Evolutionary conservation across 805 yeast genomes (phyloP).

Genomic region (Brettanomyces bruxellensis): DNA sequence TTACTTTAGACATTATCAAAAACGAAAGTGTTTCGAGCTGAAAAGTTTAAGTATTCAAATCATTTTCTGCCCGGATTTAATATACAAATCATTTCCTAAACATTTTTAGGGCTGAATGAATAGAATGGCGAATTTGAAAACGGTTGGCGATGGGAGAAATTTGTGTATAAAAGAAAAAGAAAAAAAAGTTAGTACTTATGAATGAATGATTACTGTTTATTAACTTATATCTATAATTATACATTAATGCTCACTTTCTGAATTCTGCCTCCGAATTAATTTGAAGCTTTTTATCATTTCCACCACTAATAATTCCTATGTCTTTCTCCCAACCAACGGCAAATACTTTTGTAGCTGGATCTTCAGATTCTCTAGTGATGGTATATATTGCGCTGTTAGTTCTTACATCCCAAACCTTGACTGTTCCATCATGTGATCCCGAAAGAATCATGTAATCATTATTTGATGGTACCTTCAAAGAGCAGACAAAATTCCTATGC

Average conservation of each 20-base stretch:
- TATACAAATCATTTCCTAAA: not conserved
- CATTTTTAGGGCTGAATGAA: not conserved
- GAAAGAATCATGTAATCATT: conserved; percentile 79
- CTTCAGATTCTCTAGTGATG: conserved; percentile 59
- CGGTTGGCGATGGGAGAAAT: not conserved
- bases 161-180: not conserved
- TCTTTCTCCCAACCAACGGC: conserved; percentile 77
- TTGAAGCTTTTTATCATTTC: conserved; percentile 88
- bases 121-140: too few species aligned
- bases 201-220: not conserved
- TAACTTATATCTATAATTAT: conserved; percentile 5
- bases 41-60: too few species aligned
- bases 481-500: conserved; percentile 84
- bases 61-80: not conserved
- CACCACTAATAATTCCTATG: conserved; percentile 86
- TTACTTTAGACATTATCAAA: conserved; percentile 18
- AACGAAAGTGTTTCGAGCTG: too few species aligned
- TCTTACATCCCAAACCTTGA: conserved; percentile 91
- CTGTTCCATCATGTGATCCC: conserved; percentile 93
- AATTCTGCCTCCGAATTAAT: conserved; percentile 40
- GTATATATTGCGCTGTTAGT: conserved; percentile 77
- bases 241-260: conserved; percentile 2
- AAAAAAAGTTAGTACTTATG: not conserved
- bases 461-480: conserved; percentile 44
- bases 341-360: conserved; percentile 59